Evolutionary conservation across 768 basidiomycete genomes (phyloP).

Genomic region (Leccinum incarnatum): DNA sequence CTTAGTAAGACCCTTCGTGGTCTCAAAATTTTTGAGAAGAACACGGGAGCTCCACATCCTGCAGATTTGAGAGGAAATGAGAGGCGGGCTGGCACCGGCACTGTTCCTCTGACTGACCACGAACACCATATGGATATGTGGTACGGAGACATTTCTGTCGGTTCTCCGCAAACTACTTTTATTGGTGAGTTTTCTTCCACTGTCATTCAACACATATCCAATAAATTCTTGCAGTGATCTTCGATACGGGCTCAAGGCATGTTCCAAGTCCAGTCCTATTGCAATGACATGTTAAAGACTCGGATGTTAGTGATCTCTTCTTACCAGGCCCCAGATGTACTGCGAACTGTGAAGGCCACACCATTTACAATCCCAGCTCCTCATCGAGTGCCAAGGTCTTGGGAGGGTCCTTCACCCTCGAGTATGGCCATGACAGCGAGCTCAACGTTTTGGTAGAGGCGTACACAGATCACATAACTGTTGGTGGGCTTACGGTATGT

Average conservation of each 20-base stretch:
- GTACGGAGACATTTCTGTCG: constrained; percentile 12
- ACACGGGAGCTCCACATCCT: constrained; percentile 2
- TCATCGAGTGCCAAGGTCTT: constrained; percentile 11
- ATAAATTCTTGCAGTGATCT: not conserved
- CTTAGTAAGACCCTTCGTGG: constrained; percentile 4
- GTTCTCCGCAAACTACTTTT: not conserved
- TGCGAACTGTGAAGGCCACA: constrained; percentile 30
- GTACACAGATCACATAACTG: constrained; percentile 9
- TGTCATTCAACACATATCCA: not conserved
- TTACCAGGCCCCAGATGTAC: constrained; percentile 24
- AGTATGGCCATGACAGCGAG: not conserved
- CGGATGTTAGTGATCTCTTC: constrained; percentile 22
- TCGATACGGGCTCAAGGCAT: constrained; percentile 9
- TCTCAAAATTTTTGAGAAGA: not conserved
- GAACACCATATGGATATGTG: not conserved
- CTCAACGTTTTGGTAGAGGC: constrained; percentile 1
- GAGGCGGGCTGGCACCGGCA: not conserved
- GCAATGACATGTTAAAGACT: not conserved
- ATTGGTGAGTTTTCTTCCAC: not conserved
- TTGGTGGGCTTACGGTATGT: constrained; percentile 12
- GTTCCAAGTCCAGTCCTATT: not conserved
- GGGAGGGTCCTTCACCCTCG: not conserved
- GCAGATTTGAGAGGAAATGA: not conserved
- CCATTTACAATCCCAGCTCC: constrained; percentile 27
- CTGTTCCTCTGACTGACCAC: not conserved